Base-by-base conservation (phyloP, 192 early-diverging fungal genomes). In the Chytriomyces sp. region DNA sequence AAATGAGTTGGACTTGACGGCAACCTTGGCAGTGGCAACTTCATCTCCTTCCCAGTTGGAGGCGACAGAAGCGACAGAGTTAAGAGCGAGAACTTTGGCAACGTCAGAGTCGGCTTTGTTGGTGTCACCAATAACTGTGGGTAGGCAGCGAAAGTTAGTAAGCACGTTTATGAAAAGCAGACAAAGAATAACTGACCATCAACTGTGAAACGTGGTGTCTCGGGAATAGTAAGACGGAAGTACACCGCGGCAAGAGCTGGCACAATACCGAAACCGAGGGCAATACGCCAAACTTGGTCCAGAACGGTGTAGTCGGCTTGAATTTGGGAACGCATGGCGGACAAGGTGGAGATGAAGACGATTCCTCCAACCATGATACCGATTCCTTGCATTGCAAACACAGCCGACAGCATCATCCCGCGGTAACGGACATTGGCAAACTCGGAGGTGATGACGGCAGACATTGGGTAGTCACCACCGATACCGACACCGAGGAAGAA, bases 391-490 rank as follows among this genome's bases (percentile, higher is more conserved):
- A 94, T 95, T 60, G 94, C 92, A 84, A 97, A 98, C 45, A 96
- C 96, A 72, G 85, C 83, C 64, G 87, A 89, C 66, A 97, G 93
- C 89, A 98, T 91, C 79, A 90, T 92, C 68, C 96, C 96, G 60
- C 96, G 91, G 80, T 91, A 88, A 45, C 89, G 83, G 66, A 91
- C 85, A 57, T 91, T 86, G 50, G 95, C 90, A 78, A 93, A 98
- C 87, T 98, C 96, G 61, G 94, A 92, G 35, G 95, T 94, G 67
- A 98, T 97, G 59, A 94, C 92, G 35, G 95, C 94, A 10, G 95
- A 96, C 64, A 98, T 86, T 18, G 96, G 96, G 81, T 98, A 98
- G 82, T 98, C 95, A 70, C 94, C 94, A 73, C 96, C 96, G 76
- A 97, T 91, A 78, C 96, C 96, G 64, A 97, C 86, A 76, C 96